Evolutionary conservation across 805 yeast species (phyloP).

Genomic region (Nakazawaea wyomingensis): DNA sequence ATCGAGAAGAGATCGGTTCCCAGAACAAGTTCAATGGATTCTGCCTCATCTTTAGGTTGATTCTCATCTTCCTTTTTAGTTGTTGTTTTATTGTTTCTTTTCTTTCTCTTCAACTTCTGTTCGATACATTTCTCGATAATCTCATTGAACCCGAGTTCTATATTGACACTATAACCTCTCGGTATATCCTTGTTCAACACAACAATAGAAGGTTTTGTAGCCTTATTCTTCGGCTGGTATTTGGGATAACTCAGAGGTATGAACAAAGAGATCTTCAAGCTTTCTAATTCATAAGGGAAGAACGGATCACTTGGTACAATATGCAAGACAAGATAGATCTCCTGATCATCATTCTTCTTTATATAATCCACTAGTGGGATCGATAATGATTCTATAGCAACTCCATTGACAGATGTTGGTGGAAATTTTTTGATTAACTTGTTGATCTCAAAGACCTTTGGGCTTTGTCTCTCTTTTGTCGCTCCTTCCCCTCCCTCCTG

Average conservation of each 20-base stretch:
- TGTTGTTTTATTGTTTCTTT: slow-evolving; percentile 6
- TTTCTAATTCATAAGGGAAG: slow-evolving; percentile 59
- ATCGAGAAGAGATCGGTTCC: slow-evolving; percentile 52
- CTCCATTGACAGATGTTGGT: slow-evolving; percentile 8
- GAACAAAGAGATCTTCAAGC: slow-evolving; percentile 45
- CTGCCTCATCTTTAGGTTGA: no score
- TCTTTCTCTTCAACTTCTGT: slow-evolving; percentile 16
- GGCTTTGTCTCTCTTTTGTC: slow-evolving; percentile 3
- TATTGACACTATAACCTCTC: slow-evolving; percentile 57
- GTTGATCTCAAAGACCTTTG: slow-evolving; percentile 10
- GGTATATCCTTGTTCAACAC: slow-evolving; percentile 68
- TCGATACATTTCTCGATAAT: slow-evolving; percentile 36
- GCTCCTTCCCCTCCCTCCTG: background rate
- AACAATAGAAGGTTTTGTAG: slow-evolving; percentile 40
- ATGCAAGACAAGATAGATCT: slow-evolving; percentile 37
- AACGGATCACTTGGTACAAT: slow-evolving; percentile 65
- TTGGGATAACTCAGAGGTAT: slow-evolving; percentile 55
- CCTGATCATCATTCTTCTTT: slow-evolving; percentile 8
- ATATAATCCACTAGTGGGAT: background rate
- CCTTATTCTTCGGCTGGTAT: slow-evolving; percentile 16
- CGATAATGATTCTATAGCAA: background rate
- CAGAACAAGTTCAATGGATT: slow-evolving; percentile 33
- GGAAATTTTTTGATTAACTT: slow-evolving; percentile 7
- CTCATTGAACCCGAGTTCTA: slow-evolving; percentile 58
- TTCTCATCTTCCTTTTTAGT: slow-evolving; percentile 18